A percentile compares a stretch with the other conserved stretches of the same genome.
These are phyloP conservation scores for Paradendryphiella salina DNA, from an alignment of 2,329 filamentous ascomycete species.

Conservation along the genomic window DNA sequence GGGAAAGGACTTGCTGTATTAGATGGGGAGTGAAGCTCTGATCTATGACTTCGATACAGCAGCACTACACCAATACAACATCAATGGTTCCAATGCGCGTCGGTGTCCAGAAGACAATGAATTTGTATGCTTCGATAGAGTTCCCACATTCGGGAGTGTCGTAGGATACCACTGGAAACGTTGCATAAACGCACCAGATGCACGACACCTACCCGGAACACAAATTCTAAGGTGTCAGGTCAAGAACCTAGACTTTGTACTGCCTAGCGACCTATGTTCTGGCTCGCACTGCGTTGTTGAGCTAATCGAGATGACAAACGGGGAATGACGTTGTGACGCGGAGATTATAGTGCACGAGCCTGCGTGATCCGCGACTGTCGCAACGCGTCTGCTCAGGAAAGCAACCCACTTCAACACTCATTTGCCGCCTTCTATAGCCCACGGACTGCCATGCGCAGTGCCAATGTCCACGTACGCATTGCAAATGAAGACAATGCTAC, in stretches of 20 bases:
- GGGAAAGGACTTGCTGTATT: conserved; percentile 42
- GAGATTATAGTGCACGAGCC: conserved; percentile 18
- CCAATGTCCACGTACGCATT: conserved; percentile 34
- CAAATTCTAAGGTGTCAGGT: too few species aligned
- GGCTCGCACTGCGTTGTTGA: neutral
- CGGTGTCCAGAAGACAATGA: too few species aligned
- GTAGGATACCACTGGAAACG: too few species aligned
- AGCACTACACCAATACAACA: too few species aligned
- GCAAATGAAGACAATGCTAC: conserved; percentile 40
- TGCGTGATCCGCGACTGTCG: conserved; percentile 22
- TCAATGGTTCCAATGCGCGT: too few species aligned
- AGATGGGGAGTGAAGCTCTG: neutral
- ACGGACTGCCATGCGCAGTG: conserved; percentile 32
- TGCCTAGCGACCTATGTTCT: neutral
- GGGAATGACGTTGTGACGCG: conserved; percentile 17
- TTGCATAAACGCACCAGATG: too few species aligned
- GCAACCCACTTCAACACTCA: conserved; percentile 14
- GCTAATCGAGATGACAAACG: neutral
- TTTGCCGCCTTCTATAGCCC: conserved; percentile 2
- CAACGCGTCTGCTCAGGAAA: conserved; percentile 25
- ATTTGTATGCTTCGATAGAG: too few species aligned
- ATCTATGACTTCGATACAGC: too few species aligned
- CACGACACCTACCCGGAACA: too few species aligned
- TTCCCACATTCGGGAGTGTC: too few species aligned
- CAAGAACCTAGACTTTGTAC: neutral